Evolutionary conservation across 2,329 filamentous ascomycete genomes (phyloP), one percentile per base, ranked within the genome.

Genomic region (Botrytis paeoniae): DNA sequence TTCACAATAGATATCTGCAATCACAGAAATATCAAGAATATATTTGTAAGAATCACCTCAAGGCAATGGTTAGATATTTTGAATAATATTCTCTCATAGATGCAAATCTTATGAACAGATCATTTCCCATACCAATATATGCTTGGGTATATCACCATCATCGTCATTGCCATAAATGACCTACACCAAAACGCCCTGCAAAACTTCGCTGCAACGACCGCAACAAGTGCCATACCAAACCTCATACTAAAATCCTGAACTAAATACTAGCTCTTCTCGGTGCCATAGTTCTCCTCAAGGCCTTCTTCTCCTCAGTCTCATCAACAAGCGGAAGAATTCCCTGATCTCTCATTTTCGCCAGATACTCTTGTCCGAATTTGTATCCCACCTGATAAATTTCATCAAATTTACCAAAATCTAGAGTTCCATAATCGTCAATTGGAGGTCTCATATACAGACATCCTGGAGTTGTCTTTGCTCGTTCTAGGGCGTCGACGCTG

Each of bases 371-470:
- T 7, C 94, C 96, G 80, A 91, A 99, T 71, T 88, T 87, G 82
- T 97, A 97, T 1, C 96, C 97, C 18, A 98, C 87, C 77, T 92
- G 87, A 80, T 97, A 97, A 71, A 99, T 95, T 85, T 99, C 97
- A 79, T 98, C 95, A 82, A 99, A 99, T 82, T 97, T 98, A 75
- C 91, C 93, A 85, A 99, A 99, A 73, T 99, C 96, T 43, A 99
- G 85, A 1, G 96, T 99, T 7, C 95, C 96, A 78, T 97, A 99
- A 1, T 89, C 87, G 80, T 98, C 96, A 75, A 99, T 92, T 0
- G 96, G 96, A 7, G 97, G 97, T 1, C 96, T 89, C 93, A 99
- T 97, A 82, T 99, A 99, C 70, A 97, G 86, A 82, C 95, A 98
- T 0, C 96, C 96, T 0, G 94, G 90, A 79, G 92, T 95, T 7